Percentiles rank a stretch among this genome's conserved stretches.
phyloP scores from a whole-genome alignment of 2,329 filamentous ascomycete genomes.

The Metarhizium humberi region DNA sequence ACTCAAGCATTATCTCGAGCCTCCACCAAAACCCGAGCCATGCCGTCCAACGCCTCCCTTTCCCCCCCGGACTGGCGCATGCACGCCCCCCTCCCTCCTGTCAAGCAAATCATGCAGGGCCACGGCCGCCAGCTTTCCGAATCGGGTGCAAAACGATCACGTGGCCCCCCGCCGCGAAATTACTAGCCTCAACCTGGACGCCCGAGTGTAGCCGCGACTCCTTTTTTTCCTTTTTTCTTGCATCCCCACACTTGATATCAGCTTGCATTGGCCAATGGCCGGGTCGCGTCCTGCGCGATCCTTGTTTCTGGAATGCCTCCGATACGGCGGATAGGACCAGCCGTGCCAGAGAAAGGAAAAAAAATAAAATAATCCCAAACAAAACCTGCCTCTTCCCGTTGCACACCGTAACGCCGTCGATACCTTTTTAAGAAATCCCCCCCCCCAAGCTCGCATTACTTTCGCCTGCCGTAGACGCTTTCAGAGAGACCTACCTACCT shows the following conservation, averaged over 20 bases:
- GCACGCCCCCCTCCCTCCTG: background rate
- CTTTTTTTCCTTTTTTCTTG: constrained; percentile 2
- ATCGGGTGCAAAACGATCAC: constrained; percentile 11
- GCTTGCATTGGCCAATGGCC: constrained; percentile 8
- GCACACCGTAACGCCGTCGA: too few relatives aligned
- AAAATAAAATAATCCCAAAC: too few relatives aligned
- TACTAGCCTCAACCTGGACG: background rate
- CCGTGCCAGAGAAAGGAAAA: too few relatives aligned
- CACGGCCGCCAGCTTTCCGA: background rate
- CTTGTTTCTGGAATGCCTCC: constrained; percentile 11
- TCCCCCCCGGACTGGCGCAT: background rate
- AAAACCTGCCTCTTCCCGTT: too few relatives aligned
- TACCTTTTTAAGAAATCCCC: too few relatives aligned
- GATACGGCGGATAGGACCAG: constrained; percentile 9
- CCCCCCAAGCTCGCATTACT: too few relatives aligned
- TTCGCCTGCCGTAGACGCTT: too few relatives aligned
- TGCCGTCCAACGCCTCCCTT: constrained; percentile 5
- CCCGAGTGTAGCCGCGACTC: constrained; percentile 17
- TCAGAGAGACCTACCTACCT: too few relatives aligned
- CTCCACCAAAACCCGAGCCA: constrained; percentile 8
- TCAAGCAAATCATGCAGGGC: constrained; percentile 3
- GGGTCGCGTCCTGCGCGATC: background rate
- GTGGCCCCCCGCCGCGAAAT: constrained; percentile 11
- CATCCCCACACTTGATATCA: constrained; percentile 5
- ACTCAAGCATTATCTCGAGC: background rate